These are phyloP conservation scores for Pinus taeda DNA, from an alignment of 75 land plant genomes.

Conservation along the genomic window DNA sequence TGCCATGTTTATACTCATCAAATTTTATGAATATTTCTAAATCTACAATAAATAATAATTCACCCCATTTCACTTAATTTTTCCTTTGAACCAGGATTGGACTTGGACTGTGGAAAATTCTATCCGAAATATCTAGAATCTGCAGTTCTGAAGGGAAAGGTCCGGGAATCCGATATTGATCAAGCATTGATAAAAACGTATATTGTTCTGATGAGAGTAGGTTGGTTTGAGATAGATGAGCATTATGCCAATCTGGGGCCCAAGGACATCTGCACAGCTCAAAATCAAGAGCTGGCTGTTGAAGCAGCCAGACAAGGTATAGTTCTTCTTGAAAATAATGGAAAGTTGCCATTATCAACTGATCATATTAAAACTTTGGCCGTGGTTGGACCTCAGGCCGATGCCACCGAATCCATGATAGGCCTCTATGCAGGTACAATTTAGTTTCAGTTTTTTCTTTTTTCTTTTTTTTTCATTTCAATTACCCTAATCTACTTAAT, in stretches of 20 bases:
- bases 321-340: conserved; percentile 28
- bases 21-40: no score
- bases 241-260: conserved; percentile 18
- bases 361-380: conserved; percentile 17
- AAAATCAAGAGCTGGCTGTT: conserved; percentile 37
- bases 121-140: neutral
- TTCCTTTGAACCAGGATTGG: conserved; percentile 31
- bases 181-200: conserved; percentile 17
- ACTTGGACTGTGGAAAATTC: conserved; percentile 49
- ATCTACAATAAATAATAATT: no score
- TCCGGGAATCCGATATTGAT: conserved; percentile 18
- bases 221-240: conserved; percentile 40
- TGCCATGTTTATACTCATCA: no score
- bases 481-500: no score
- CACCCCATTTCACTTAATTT: no score
- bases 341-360: conserved; percentile 5
- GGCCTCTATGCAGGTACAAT: conserved; percentile 55
- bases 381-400: conserved; percentile 51
- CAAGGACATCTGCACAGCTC: conserved; percentile 32
- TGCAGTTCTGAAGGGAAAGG: conserved; percentile 23
- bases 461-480: no score
- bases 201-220: conserved; percentile 44
- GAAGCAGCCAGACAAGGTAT: conserved; percentile 61
- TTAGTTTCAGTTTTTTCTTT: no score
- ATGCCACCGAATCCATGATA: conserved; percentile 37